These are phyloP conservation scores for Tuber brumale DNA, from an alignment of 495 filamentous ascomycete genomes.

Conservation along the genomic window DNA sequence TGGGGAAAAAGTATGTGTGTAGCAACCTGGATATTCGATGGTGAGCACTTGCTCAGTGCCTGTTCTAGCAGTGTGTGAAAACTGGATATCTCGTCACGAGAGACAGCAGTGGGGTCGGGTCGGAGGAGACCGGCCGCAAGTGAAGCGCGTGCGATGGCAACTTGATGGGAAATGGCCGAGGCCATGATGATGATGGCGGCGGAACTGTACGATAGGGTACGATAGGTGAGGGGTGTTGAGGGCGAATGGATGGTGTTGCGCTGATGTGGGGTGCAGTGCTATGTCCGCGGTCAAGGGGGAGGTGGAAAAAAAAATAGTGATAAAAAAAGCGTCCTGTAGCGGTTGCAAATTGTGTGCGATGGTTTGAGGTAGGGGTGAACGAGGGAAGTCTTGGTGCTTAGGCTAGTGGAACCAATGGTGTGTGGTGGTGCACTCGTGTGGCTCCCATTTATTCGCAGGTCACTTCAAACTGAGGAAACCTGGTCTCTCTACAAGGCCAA, in stretches of 20 bases:
- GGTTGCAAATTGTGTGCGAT: background rate
- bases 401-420: background rate
- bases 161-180: constrained; percentile 53
- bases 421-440: background rate
- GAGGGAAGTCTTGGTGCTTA: background rate
- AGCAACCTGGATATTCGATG: constrained; percentile 94
- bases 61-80: constrained; percentile 64
- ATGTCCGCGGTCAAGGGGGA: background rate
- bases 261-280: constrained; percentile 1
- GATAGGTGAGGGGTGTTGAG: constrained; percentile 2
- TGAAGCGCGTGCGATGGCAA: constrained; percentile 75
- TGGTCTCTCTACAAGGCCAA: background rate
- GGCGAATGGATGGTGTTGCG: constrained; percentile 2
- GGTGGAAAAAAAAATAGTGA: background rate
- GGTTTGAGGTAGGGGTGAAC: background rate
- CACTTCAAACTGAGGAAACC: background rate
- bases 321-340: background rate
- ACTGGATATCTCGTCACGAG: constrained; percentile 63
- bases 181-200: constrained; percentile 49
- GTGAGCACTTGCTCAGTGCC: constrained; percentile 66
- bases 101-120: constrained; percentile 64
- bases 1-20: constrained; percentile 44
- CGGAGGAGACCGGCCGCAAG: constrained; percentile 68
- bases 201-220: too few species aligned
- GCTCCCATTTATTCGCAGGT: background rate